These are phyloP conservation scores for Xylaria sp. DNA, from an alignment of 2,329 filamentous ascomycete genomes.

Conservation along the genomic window DNA sequence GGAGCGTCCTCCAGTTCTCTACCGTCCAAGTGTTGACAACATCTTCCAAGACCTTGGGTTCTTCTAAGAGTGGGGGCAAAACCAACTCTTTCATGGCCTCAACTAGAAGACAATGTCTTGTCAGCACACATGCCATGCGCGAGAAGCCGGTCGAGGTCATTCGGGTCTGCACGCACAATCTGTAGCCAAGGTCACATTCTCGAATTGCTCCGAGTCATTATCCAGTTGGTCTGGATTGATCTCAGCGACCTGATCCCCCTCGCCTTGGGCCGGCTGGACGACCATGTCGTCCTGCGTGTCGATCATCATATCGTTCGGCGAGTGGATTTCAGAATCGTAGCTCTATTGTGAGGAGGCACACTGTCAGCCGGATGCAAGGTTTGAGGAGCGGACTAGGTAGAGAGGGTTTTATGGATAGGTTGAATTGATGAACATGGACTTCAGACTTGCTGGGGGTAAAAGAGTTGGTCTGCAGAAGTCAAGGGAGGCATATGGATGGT, in stretches of 20 bases:
- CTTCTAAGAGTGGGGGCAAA: conserved; percentile 71
- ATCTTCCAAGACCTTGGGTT: conserved; percentile 80
- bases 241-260: conserved; percentile 57
- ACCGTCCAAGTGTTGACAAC: conserved; percentile 84
- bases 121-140: conserved; percentile 29
- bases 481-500: conserved; percentile 2
- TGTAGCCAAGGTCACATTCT: conserved; percentile 53
- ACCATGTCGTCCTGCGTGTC: conserved; percentile 59
- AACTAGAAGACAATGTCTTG: conserved; percentile 50
- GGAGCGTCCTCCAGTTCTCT: conserved; percentile 74
- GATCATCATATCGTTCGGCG: conserved; percentile 60
- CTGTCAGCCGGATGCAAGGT: conserved; percentile 15
- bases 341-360: conserved; percentile 43
- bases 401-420: conserved; percentile 5
- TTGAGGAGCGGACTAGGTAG: not conserved
- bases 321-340: conserved; percentile 54
- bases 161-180: conserved; percentile 50
- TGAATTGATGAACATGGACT: conserved; percentile 10
- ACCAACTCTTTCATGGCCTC: conserved; percentile 84
- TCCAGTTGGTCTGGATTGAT: conserved; percentile 57
- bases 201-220: conserved; percentile 50
- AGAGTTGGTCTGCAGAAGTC: conserved; percentile 2
- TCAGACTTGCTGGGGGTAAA: conserved; percentile 4
- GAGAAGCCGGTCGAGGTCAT: not conserved
- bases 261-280: conserved; percentile 47